Evolutionary conservation across 106 monocot genomes (phyloP).

Genomic region (Dendrobium officinale): DNA sequence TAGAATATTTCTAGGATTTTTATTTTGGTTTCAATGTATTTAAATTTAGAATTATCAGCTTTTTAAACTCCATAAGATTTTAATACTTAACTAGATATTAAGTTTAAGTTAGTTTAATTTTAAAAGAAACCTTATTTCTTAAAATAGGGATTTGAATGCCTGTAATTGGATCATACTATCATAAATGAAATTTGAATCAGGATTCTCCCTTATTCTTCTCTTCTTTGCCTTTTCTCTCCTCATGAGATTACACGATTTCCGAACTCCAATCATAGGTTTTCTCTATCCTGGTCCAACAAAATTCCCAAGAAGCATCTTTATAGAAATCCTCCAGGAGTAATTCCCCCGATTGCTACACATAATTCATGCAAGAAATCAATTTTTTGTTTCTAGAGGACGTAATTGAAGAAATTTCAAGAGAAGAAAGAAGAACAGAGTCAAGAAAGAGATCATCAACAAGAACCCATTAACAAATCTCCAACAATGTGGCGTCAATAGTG

Average conservation of each 20-base stretch:
- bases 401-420: not conserved
- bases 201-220: not conserved
- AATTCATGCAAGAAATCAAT: not conserved
- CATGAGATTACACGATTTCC: not conserved
- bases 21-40: not conserved
- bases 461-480: not conserved
- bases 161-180: not conserved
- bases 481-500: not conserved
- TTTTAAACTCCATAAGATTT: not conserved
- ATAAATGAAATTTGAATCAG: not conserved
- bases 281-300: not conserved
- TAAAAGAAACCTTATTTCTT: not conserved
- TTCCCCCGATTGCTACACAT: not conserved
- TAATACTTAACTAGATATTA: not conserved
- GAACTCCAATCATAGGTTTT: not conserved
- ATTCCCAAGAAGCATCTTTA: not conserved
- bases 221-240: not conserved
- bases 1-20: not conserved
- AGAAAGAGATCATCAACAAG: too few species aligned
- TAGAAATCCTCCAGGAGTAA: not conserved
- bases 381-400: not conserved
- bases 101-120: not conserved
- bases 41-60: not conserved
- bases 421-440: not conserved
- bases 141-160: not conserved